These are phyloP conservation scores for Pouteria campechiana DNA, from an alignment of 179 eudicot genomes.

Conservation along the genomic window DNA sequence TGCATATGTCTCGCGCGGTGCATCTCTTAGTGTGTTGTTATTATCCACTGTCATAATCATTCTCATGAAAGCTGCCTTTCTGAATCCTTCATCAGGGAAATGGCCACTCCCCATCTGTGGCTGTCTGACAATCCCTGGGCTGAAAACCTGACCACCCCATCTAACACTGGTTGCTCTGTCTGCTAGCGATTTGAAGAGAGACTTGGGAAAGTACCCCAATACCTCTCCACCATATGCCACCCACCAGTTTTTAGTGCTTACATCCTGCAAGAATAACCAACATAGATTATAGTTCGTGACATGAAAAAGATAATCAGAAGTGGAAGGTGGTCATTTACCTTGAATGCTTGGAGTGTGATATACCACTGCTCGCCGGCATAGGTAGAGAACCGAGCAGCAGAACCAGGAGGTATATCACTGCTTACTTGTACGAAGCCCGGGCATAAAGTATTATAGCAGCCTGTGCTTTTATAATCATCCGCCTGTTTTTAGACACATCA, in stretches of 20 bases:
- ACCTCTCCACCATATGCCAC: neutral
- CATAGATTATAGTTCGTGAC: no score
- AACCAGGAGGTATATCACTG: neutral
- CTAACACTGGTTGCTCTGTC: slow-evolving; percentile 5
- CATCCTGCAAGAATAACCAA: slow-evolving; percentile 2
- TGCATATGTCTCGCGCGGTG: no score
- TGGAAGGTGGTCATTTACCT: no score
- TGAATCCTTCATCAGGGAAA: slow-evolving; percentile 4
- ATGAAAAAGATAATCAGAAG: no score
- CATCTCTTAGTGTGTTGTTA: no score
- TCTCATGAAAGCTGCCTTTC: no score
- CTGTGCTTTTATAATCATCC: slow-evolving; percentile 8
- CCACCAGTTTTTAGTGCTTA: slow-evolving; percentile 4
- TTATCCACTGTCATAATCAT: no score
- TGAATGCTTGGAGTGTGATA: neutral
- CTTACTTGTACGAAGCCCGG: slow-evolving; percentile 19
- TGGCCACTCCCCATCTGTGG: slow-evolving; percentile 14
- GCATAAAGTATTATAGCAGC: slow-evolving; percentile 8
- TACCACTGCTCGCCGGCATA: neutral
- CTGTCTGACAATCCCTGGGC: slow-evolving; percentile 1
- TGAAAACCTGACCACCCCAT: slow-evolving; percentile 15
- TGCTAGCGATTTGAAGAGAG: neutral
- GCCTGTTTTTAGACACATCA: neutral
- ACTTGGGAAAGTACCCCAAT: slow-evolving; percentile 10
- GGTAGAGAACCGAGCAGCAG: neutral